Conservation (phyloP, 2,329 filamentous ascomycete genomes). For the Aspergillus sp. region DNA sequence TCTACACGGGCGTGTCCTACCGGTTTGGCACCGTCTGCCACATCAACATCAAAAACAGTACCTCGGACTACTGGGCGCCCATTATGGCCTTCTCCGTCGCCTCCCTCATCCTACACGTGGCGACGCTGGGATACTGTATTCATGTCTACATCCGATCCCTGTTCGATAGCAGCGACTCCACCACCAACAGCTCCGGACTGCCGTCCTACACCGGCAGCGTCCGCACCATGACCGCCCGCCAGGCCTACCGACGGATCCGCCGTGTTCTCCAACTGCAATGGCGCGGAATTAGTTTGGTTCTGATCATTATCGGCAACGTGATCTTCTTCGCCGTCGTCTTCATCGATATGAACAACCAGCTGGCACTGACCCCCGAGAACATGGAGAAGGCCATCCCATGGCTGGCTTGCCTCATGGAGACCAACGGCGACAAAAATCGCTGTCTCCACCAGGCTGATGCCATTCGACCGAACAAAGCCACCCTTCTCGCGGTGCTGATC, state of each 20-base stretch:
- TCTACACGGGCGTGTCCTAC: conserved; percentile 88
- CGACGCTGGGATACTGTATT: conserved; percentile 87
- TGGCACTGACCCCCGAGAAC: conserved; percentile 55
- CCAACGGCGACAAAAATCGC: conserved; percentile 58
- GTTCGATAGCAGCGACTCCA: conserved; percentile 66
- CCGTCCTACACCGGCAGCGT: conserved; percentile 75
- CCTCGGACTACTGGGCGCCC: conserved; percentile 87
- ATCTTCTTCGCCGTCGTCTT: conserved; percentile 93
- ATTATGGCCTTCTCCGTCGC: conserved; percentile 73
- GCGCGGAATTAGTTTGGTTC: conserved; percentile 85
- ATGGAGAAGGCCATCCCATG: conserved; percentile 60
- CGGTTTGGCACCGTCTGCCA: conserved; percentile 90
- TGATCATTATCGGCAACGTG: conserved; percentile 86
- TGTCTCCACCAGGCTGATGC: conserved; percentile 62
- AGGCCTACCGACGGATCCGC: conserved; percentile 81
- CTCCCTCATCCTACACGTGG: conserved; percentile 76
- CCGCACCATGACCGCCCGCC: conserved; percentile 75
- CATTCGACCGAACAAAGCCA: conserved; percentile 71
- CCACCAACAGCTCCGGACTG: conserved; percentile 66
- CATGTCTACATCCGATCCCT: conserved; percentile 89
- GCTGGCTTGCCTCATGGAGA: conserved; percentile 66
- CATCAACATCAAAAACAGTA: conserved; percentile 83
- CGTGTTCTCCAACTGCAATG: conserved; percentile 90
- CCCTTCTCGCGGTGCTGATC: conserved; percentile 76
- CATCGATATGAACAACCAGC: conserved; percentile 76